A percentile compares a stretch with the other conserved stretches of the same genome.
Conservation (phyloP, 768 basidiomycete species). For the Phylloporus rhodoxanthus region DNA sequence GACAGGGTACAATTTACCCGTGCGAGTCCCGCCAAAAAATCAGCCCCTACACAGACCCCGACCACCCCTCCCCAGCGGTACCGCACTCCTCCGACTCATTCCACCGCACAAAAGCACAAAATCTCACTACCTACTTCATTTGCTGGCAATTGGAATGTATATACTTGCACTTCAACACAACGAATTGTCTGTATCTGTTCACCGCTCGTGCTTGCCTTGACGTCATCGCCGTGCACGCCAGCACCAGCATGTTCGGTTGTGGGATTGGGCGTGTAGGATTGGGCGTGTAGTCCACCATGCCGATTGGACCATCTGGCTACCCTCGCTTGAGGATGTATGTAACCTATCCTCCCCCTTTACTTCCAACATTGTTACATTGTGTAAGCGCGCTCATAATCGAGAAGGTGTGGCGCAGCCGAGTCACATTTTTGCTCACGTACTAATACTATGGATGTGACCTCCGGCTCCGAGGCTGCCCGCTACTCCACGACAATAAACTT, state of each 20-base stretch:
- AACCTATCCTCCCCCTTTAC: too few relatives aligned
- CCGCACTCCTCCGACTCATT: slow-evolving; percentile 7
- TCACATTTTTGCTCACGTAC: too few relatives aligned
- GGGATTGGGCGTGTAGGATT: slow-evolving; percentile 1
- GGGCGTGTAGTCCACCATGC: background rate
- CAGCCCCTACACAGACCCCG: slow-evolving; percentile 24
- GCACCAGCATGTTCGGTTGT: slow-evolving; percentile 4
- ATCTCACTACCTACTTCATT: background rate
- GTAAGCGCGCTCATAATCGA: too few relatives aligned
- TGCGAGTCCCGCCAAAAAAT: slow-evolving; percentile 32
- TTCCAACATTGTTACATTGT: too few relatives aligned
- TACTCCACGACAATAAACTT: too few relatives aligned
- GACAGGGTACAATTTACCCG: slow-evolving; percentile 31
- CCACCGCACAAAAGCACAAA: too few relatives aligned
- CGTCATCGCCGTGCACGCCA: slow-evolving; percentile 1
- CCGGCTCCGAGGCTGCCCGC: too few relatives aligned
- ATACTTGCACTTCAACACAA: background rate
- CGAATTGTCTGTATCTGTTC: background rate
- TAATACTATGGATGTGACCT: too few relatives aligned
- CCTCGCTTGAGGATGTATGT: too few relatives aligned
- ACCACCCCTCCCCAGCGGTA: slow-evolving; percentile 16
- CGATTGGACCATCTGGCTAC: background rate
- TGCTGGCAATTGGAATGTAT: background rate
- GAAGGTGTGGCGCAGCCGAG: too few relatives aligned
- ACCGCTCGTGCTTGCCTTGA: background rate